Base-by-base conservation (phyloP, 2,329 filamentous ascomycete species). In the Colletotrichum sp. region DNA sequence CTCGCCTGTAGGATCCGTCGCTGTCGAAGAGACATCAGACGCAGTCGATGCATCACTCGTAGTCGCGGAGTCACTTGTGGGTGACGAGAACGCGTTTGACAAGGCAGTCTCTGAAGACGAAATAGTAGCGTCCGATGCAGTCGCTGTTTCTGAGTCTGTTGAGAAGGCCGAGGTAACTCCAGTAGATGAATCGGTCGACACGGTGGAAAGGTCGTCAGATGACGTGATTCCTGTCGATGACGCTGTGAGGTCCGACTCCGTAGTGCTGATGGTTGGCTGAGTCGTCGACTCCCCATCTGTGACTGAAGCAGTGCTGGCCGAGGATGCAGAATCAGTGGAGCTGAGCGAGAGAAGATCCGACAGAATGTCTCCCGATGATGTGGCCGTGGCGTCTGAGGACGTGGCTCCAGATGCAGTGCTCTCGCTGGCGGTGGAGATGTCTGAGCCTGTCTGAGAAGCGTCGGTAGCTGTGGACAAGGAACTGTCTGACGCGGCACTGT, bases 111-210 rank as follows among this genome's bases (percentile, higher is more conserved):
- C 44, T 12, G 44, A 48, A 48, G 44, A 22, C n/a, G 44, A 48
- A 0, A 22, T 22, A 6, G 0, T 48, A 13, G 44, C 44, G 44
- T 48, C 44, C 10, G 44, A 48, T 22, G n/a, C n/a, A 2, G 44
- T 48, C 44, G 44, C 44, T 48, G 10, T 48, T 22, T 22, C 44
- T 22, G 44, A 48, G n/a, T 48, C 44, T 22, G 44, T 48, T 6
- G 39, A 44, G 8, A 10, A 1, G 39, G 39, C 39, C 6, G 44
- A 48, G 2, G 18, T 48, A 1, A 13, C n/a, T 0, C 44, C 44
- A 48, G 6, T n/a, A 0, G 44, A 48, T 48, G 44, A 48, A 12
- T 48, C 44, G 0, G 44, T n/a, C 2, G 44, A 48, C 0, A 6
- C 44, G 3, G 18, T 48, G 44, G 44, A 48, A 22, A 48, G 44